Evolutionary conservation across 1,139 yeast genomes (phyloP).

Genomic region (Geotrichum cucujoidarum): DNA sequence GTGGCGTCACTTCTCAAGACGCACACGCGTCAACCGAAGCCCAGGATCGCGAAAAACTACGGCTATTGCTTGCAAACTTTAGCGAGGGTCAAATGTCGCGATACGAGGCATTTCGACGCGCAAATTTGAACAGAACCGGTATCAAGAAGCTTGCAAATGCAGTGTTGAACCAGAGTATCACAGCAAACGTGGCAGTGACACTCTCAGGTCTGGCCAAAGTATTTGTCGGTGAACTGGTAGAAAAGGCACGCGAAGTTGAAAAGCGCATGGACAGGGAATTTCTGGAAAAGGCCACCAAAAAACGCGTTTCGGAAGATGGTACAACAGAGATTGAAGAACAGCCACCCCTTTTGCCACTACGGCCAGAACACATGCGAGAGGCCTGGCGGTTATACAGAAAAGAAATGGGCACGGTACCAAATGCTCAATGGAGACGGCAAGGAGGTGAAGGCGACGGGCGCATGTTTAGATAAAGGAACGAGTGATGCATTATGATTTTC

Average conservation of each 20-base stretch:
- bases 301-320: conserved; percentile 33
- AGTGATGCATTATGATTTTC: conserved; percentile 10
- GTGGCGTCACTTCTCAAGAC: conserved; percentile 17
- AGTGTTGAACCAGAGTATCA: conserved; percentile 75
- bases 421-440: conserved; percentile 64
- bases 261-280: conserved; percentile 27
- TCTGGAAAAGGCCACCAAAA: conserved; percentile 25
- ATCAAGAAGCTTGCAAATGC: conserved; percentile 78
- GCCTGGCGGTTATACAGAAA: conserved; percentile 74
- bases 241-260: conserved; percentile 64
- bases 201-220: conserved; percentile 85
- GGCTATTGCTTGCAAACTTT: conserved; percentile 65
- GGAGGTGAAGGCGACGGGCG: conserved; percentile 67
- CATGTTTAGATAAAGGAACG: conserved; percentile 47
- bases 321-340: conserved; percentile 24
- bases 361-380: conserved; percentile 81
- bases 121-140: conserved; percentile 72
- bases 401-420: conserved; percentile 63
- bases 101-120: conserved; percentile 81
- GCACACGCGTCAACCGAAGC: conserved; percentile 17
- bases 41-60: conserved; percentile 45
- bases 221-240: conserved; percentile 82
- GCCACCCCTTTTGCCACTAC: conserved; percentile 42
- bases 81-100: conserved; percentile 81
- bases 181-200: conserved; percentile 75